phyloP scores from a whole-genome alignment of 192 early-diverging fungal species.

The Coemansia sp. region DNA sequence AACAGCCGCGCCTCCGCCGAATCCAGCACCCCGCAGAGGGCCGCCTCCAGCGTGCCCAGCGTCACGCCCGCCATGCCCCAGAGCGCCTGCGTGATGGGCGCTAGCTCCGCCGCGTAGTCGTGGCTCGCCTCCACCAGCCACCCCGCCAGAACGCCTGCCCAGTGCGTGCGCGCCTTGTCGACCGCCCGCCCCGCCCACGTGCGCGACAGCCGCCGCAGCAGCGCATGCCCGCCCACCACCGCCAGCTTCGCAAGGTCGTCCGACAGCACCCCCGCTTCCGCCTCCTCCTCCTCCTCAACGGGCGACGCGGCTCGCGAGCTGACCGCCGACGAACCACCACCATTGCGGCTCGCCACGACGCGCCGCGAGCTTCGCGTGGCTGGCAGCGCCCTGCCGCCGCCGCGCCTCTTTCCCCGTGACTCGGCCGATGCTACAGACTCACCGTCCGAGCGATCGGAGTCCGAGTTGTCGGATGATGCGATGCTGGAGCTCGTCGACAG shows the following conservation, averaged over 20 bases:
- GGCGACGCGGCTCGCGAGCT: slow-evolving; percentile 21
- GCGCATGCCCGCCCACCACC: slow-evolving; percentile 9
- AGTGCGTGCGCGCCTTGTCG: slow-evolving; percentile 10
- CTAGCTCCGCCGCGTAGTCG: slow-evolving; percentile 31
- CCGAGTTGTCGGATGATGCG: not conserved
- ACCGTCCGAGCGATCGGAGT: not conserved
- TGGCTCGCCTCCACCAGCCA: slow-evolving; percentile 41
- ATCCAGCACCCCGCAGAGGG: slow-evolving; percentile 8
- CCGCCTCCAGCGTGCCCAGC: not conserved
- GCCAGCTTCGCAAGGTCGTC: not conserved
- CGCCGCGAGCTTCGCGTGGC: not conserved
- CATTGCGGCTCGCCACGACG: not conserved
- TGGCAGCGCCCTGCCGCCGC: not conserved
- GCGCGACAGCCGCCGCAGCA: slow-evolving; percentile 34
- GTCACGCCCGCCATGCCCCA: slow-evolving; percentile 18
- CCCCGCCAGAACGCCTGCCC: slow-evolving; percentile 35
- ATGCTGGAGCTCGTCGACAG: slow-evolving; percentile 30
- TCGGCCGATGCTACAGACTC: slow-evolving; percentile 7
- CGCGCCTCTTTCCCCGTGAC: not conserved
- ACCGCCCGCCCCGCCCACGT: slow-evolving; percentile 18
- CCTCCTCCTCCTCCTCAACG: not conserved
- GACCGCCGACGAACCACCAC: not conserved
- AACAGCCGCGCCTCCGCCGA: slow-evolving; percentile 54
- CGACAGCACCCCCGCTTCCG: not conserved
- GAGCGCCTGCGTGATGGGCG: slow-evolving; percentile 37